Evolutionary conservation across 805 yeast species (phyloP), one percentile per base, ranked within the genome.

Genomic region (Zygosaccharomyces rouxii): DNA sequence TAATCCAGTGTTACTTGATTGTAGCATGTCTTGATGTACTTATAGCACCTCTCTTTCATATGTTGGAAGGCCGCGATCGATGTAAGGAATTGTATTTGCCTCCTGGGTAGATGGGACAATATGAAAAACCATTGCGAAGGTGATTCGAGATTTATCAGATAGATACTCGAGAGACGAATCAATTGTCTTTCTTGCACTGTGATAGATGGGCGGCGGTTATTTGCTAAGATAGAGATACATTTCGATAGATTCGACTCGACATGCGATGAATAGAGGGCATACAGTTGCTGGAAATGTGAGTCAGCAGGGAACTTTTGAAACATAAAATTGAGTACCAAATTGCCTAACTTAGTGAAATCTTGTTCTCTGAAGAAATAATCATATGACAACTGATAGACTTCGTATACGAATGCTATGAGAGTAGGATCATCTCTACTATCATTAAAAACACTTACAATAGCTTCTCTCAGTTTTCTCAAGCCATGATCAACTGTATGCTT

Each of bases 401-500:
- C 47, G 11, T 40, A 39, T 2, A 52, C 53, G n/a, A 55, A 49
- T 6, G 37, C 13, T 13, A 56, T 16, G 31, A 62, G 62, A 4
- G 25, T 11, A 5, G n/a, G 22, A 42, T 60, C 57, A 11, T 38
- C 13, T 16, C 44, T 23, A 16, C 52, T 39, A n/a, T 16, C 28
- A 1, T 49, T 43, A 39, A 42, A 55, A 13, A 55, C 38, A 44
- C 61, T 56, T 13, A 63, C 51, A 19, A 62, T 52, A 4, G 62
- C 44, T 44, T 64, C 67, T 42, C 68, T 52, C 7, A 59, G 46
- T 50, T 57, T 60, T 22, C 54, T 44, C 42, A 58, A 55, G 42
- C 63, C 77, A 67, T 60, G 71, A 60, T 43, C 62, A 35, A 26
- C 55, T 47, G 50, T 64, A 63, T 16, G 44, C 9, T 44, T 35